Conservation (phyloP, 208 protist genomes). For the Pavlovales sp. region DNA sequence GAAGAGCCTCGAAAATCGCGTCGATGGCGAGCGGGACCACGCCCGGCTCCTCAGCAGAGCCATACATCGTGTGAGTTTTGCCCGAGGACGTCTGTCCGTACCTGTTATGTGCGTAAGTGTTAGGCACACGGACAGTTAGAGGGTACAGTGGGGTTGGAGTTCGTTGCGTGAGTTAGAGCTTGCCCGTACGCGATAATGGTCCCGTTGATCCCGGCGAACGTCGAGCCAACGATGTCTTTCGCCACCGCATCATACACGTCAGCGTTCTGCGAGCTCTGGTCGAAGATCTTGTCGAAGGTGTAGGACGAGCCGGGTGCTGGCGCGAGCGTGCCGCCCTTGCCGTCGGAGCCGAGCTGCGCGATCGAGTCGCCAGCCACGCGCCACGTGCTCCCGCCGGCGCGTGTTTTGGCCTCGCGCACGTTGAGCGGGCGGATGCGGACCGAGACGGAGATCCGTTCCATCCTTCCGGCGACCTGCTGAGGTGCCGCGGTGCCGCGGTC, state of each 20-base stretch:
- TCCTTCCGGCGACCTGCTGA: neutral
- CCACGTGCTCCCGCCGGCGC: neutral
- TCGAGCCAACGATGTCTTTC: constrained; percentile 9
- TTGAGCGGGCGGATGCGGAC: constrained; percentile 32
- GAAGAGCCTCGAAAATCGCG: constrained; percentile 53
- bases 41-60: constrained; percentile 46
- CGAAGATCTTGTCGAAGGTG: constrained; percentile 38
- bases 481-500: too few species aligned
- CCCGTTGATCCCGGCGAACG: constrained; percentile 54
- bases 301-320: too few species aligned
- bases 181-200: constrained; percentile 71
- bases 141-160: too few species aligned
- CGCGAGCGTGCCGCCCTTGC: neutral
- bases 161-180: too few species aligned
- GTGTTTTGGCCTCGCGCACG: neutral
- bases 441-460: constrained; percentile 18
- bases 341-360: neutral
- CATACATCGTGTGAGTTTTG: constrained; percentile 71
- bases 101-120: too few species aligned
- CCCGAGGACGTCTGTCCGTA: constrained; percentile 68
- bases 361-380: neutral
- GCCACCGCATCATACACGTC: constrained; percentile 42
- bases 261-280: neutral
- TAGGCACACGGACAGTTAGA: too few species aligned
- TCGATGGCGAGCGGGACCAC: constrained; percentile 61